These are phyloP conservation scores for Cylindrotheca closterium DNA, from an alignment of 108 stramenopile species.

Conservation along the genomic window DNA sequence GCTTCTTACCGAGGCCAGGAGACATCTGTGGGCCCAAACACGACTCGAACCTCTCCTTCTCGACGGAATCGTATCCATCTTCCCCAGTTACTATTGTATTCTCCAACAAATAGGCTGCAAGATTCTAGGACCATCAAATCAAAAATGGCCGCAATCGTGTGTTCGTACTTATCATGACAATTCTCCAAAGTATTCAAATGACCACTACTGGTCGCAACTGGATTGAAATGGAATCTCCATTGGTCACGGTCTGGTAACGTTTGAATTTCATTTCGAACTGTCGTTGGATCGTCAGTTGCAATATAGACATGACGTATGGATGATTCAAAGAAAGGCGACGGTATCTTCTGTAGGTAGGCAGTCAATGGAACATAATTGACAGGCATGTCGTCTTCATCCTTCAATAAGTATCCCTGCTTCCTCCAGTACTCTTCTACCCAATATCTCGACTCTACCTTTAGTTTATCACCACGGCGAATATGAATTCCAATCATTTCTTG, in stretches of 20 bases:
- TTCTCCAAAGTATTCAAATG: conserved; percentile 2
- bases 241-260: neutral
- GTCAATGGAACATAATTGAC: neutral
- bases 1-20: neutral
- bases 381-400: neutral
- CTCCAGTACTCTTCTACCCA: conserved; percentile 35
- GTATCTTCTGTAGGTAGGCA: neutral
- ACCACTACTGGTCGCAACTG: conserved; percentile 22
- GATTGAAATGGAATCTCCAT: conserved; percentile 11
- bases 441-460: conserved; percentile 15
- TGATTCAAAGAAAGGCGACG: no score
- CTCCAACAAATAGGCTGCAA: conserved; percentile 28
- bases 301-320: neutral
- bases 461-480: conserved; percentile 47
- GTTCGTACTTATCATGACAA: conserved; percentile 33
- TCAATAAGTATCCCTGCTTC: conserved; percentile 20
- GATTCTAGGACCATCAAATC: conserved; percentile 23
- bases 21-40: neutral
- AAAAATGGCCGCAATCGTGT: conserved; percentile 39
- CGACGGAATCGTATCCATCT: conserved; percentile 2
- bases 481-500: conserved; percentile 25
- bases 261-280: neutral
- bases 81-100: conserved; percentile 50
- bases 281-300: neutral
- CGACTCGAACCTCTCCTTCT: neutral